Evolutionary conservation across 495 filamentous ascomycete species (phyloP).

Genomic region (Lindgomyces ingoldianus): DNA sequence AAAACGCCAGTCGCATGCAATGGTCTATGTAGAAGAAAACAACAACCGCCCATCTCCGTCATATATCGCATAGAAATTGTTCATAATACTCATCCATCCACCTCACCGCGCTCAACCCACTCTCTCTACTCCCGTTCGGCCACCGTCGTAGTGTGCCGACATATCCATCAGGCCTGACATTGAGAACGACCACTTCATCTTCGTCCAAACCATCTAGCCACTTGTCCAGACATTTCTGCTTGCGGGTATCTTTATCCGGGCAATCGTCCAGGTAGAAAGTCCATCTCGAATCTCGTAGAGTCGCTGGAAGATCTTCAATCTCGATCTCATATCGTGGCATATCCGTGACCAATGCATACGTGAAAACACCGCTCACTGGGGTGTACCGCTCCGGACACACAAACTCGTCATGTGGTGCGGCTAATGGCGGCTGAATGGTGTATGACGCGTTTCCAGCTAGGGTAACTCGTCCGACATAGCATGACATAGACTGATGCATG

Average conservation of each 20-base stretch:
- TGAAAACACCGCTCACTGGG: conserved; percentile 59
- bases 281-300: conserved; percentile 64
- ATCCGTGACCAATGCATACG: conserved; percentile 56
- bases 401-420: conserved; percentile 57
- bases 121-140: conserved; percentile 49
- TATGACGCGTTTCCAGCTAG: conserved; percentile 56
- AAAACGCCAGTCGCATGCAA: too few relatives aligned
- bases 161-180: conserved; percentile 69
- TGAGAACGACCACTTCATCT: conserved; percentile 58
- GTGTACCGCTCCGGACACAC: conserved; percentile 63
- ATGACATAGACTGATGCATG: conserved; percentile 46
- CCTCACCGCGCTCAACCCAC: conserved; percentile 50
- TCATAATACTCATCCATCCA: conserved; percentile 65
- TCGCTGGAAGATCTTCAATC: conserved; percentile 58
- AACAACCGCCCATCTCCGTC: too few relatives aligned
- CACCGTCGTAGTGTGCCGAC: conserved; percentile 61
- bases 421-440: conserved; percentile 50
- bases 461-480: conserved; percentile 53
- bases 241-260: conserved; percentile 48
- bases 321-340: conserved; percentile 60
- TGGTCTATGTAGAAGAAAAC: too few relatives aligned
- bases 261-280: conserved; percentile 66
- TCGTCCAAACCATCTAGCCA: conserved; percentile 61
- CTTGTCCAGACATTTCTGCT: conserved; percentile 57
- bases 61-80: conserved; percentile 47